Conservation (phyloP, 352 stramenopile species). For the Phytophthora pistaciae region DNA sequence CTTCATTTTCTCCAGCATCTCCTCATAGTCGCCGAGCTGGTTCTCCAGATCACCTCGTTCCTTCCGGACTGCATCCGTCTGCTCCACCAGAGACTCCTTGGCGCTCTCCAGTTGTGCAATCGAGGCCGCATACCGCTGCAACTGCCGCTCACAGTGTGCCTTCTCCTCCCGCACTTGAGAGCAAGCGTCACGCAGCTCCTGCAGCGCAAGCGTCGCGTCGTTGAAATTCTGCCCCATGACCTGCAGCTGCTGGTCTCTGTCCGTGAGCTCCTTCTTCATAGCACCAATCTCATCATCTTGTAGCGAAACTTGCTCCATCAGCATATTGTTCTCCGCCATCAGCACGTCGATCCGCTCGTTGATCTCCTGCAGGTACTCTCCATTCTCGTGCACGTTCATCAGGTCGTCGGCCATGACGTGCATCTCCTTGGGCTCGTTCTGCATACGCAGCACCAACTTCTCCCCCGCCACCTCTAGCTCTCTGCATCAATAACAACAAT, state of each 20-base stretch:
- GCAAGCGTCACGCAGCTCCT: constrained; percentile 72
- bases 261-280: constrained; percentile 70
- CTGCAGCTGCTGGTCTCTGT: constrained; percentile 76
- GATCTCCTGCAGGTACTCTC: constrained; percentile 75
- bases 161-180: constrained; percentile 69
- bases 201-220: constrained; percentile 70
- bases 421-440: constrained; percentile 54
- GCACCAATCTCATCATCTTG: constrained; percentile 74
- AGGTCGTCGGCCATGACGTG: constrained; percentile 40
- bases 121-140: constrained; percentile 72
- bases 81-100: constrained; percentile 51
- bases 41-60: constrained; percentile 52
- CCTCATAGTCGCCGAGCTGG: constrained; percentile 71
- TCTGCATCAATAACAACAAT: constrained; percentile 31
- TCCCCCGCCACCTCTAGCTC: constrained; percentile 69
- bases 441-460: constrained; percentile 60
- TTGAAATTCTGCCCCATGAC: constrained; percentile 83
- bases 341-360: constrained; percentile 84
- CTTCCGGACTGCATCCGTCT: constrained; percentile 42
- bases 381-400: constrained; percentile 47
- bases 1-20: constrained; percentile 70
- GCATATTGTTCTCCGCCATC: constrained; percentile 86
- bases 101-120: constrained; percentile 74
- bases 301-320: constrained; percentile 86
- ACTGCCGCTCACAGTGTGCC: constrained; percentile 64